A percentile compares a stretch with the other conserved stretches of the same genome.
phyloP scores from a whole-genome alignment of 2,329 filamentous ascomycete species.

The Alternaria alternata region DNA sequence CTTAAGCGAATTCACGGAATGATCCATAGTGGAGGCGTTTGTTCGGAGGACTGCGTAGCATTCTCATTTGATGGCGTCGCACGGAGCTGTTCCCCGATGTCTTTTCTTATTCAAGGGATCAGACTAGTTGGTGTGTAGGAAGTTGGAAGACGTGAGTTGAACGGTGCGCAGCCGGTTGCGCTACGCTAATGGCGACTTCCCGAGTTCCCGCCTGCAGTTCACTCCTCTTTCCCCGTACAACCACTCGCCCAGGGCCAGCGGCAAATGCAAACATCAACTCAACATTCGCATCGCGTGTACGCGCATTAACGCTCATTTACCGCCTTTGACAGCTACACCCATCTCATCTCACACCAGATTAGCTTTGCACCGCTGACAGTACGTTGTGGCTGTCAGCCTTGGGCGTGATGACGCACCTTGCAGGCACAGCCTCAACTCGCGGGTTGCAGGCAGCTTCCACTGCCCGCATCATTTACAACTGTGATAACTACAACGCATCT shows the following conservation, averaged over 20 bases:
- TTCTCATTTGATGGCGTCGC: not conserved
- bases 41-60: not conserved
- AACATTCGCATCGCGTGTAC: not conserved
- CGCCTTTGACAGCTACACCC: not conserved
- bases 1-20: not conserved
- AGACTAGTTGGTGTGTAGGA: not conserved
- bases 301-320: constrained; percentile 6
- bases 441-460: not conserved
- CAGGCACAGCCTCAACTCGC: constrained; percentile 1
- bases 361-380: not conserved
- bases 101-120: constrained; percentile 1
- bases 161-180: not conserved
- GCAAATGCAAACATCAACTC: constrained; percentile 2
- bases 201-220: constrained; percentile 2
- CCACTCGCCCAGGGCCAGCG: constrained; percentile 4
- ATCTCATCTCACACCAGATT: not conserved
- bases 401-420: not conserved
- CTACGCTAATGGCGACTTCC: not conserved
- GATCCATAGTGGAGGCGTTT: not conserved
- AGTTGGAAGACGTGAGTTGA: not conserved
- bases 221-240: not conserved
- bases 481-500: not conserved
- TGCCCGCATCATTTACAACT: not conserved
- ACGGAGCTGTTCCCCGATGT: not conserved
- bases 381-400: constrained; percentile 1